Evolutionary conservation across 139 green algal species (phyloP).

Genomic region (Micractinium sp.): DNA sequence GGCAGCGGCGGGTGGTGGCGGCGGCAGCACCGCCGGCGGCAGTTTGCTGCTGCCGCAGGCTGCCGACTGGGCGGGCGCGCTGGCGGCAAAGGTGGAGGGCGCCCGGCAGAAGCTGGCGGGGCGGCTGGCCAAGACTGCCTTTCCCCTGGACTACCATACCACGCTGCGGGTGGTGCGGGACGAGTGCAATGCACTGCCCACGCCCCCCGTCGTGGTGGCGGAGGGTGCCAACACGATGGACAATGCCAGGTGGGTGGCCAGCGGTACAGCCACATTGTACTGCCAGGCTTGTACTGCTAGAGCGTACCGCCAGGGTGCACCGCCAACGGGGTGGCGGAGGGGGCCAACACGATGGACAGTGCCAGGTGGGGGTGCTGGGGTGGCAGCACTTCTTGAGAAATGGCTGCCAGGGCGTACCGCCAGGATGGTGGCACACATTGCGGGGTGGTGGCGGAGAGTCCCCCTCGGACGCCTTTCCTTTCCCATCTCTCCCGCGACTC

Average conservation of each 20-base stretch:
- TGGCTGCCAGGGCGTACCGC: no score
- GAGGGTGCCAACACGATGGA: slow-evolving; percentile 92
- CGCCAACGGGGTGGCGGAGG: slow-evolving; percentile 73
- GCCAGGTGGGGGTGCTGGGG: slow-evolving; percentile 53
- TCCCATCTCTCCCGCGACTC: no score
- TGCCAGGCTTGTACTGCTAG: no score
- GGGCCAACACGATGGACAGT: slow-evolving; percentile 90
- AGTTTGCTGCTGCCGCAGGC: background rate
- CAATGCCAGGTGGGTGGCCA: slow-evolving; percentile 55
- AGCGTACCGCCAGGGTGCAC: no score
- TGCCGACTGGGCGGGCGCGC: slow-evolving; percentile 13
- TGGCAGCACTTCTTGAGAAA: no score
- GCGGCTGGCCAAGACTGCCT: slow-evolving; percentile 19
- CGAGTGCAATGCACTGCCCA: slow-evolving; percentile 39
- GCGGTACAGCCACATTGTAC: no score
- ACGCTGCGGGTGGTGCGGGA: slow-evolving; percentile 64
- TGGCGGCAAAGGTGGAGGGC: slow-evolving; percentile 33
- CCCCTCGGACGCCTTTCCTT: no score
- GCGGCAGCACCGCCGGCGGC: background rate
- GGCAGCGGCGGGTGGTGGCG: no score
- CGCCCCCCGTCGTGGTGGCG: slow-evolving; percentile 63
- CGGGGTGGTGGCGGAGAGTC: no score
- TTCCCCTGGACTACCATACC: slow-evolving; percentile 71
- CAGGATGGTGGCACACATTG: no score
- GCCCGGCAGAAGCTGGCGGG: slow-evolving; percentile 52